Conservation (phyloP, 1,284 basidiomycete species). For the Cutaneotrichosporon mucoides region DNA sequence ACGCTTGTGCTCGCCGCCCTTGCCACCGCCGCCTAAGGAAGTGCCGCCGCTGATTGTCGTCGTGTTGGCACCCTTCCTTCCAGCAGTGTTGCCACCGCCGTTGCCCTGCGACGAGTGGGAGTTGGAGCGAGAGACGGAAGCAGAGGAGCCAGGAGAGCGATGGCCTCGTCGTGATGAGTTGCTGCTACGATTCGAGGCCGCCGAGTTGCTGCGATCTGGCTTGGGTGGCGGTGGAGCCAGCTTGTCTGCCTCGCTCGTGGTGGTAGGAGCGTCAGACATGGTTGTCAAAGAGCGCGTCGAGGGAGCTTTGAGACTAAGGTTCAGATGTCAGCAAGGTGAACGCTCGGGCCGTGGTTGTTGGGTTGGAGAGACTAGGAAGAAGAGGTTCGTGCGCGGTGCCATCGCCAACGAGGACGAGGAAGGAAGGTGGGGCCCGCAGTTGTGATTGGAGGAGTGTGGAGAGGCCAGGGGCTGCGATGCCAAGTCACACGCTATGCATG, state of each 20-base stretch:
- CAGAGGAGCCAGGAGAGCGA: slow-evolving; percentile 17
- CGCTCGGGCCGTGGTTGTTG: neutral
- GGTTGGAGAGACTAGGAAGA: neutral
- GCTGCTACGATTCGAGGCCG: slow-evolving; percentile 21
- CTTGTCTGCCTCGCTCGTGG: neutral
- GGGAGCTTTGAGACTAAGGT: neutral
- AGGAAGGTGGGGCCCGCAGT: neutral
- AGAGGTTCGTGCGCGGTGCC: too few relatives aligned
- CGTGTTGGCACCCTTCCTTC: slow-evolving; percentile 31
- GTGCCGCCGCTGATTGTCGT: slow-evolving; percentile 42
- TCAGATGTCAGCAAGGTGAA: neutral
- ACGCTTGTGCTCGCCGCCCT: slow-evolving; percentile 12
- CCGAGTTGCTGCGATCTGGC: slow-evolving; percentile 22
- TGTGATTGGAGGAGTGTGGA: slow-evolving; percentile 1
- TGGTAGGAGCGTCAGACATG: slow-evolving; percentile 1
- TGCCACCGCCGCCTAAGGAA: slow-evolving; percentile 27
- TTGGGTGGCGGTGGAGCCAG: slow-evolving; percentile 10
- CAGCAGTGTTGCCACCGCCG: slow-evolving; percentile 13
- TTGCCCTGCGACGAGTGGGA: slow-evolving; percentile 29
- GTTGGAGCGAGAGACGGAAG: slow-evolving; percentile 31
- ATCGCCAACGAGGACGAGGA: too few relatives aligned
- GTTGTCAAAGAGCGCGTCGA: neutral
- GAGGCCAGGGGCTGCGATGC: too few relatives aligned
- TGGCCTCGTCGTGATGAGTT: slow-evolving; percentile 24
- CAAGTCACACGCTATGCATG: too few relatives aligned